phyloP scores from a whole-genome alignment of 352 stramenopile species.

The Pythium aquatile region DNA sequence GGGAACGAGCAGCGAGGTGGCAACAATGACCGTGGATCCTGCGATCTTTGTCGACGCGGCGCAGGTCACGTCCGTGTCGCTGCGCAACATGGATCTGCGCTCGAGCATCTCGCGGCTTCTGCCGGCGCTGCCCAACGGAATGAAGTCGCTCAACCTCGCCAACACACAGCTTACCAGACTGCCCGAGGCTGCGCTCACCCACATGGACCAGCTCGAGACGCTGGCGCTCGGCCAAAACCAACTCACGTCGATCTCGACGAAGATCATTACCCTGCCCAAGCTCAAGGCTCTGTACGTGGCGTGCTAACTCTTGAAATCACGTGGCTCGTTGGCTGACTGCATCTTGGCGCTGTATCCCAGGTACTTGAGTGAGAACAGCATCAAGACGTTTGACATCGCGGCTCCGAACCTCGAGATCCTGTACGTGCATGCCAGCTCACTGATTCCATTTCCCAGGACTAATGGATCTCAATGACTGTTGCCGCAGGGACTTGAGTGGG shows the following conservation, averaged over 20 bases:
- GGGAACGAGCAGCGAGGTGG: neutral
- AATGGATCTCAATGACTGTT: too few relatives aligned
- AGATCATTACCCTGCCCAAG: neutral
- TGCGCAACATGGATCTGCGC: neutral
- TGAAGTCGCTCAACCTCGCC: neutral
- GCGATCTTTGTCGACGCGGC: neutral
- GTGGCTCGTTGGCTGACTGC: too few relatives aligned
- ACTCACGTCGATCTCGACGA: neutral
- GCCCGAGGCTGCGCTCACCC: neutral
- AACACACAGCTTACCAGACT: neutral
- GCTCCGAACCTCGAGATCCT: neutral
- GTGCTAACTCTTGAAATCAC: neutral
- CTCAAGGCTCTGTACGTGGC: neutral
- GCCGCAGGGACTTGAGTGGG: neutral
- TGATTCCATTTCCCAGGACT: neutral
- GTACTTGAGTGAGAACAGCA: neutral
- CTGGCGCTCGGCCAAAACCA: neutral
- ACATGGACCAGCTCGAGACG: neutral
- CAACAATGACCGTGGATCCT: neutral
- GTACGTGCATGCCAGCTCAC: neutral
- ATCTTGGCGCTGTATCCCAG: neutral
- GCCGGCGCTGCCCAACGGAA: neutral
- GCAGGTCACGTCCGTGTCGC: neutral
- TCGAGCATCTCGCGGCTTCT: neutral
- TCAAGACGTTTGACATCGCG: neutral